Evolutionary conservation across 2,329 filamentous ascomycete species (phyloP).

Genomic region (Clarireedia paspali): DNA sequence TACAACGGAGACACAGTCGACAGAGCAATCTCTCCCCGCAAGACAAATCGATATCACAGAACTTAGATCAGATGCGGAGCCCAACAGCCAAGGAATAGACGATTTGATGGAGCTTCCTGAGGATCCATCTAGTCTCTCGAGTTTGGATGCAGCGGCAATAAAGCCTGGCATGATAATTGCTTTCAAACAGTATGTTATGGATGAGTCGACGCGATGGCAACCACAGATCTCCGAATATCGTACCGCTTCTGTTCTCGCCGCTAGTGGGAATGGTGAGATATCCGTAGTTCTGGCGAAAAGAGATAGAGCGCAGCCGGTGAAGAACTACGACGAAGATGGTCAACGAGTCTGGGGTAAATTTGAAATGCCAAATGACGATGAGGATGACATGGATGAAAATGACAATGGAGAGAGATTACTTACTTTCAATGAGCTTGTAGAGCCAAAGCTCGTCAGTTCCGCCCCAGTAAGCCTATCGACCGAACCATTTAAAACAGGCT

Average conservation of each 20-base stretch:
- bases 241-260: slow-evolving; percentile 57
- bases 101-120: slow-evolving; percentile 57
- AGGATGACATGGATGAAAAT: slow-evolving; percentile 41
- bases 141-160: slow-evolving; percentile 41
- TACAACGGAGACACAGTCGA: slow-evolving; percentile 16
- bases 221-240: slow-evolving; percentile 54
- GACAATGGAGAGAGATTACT: slow-evolving; percentile 57
- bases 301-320: slow-evolving; percentile 53
- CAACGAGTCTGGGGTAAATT: slow-evolving; percentile 70
- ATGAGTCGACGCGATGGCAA: slow-evolving; percentile 56
- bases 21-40: slow-evolving; percentile 15
- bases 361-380: slow-evolving; percentile 61
- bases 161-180: slow-evolving; percentile 56
- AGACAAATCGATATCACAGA: slow-evolving; percentile 16
- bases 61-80: slow-evolving; percentile 20
- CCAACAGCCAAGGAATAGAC: slow-evolving; percentile 30
- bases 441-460: slow-evolving; percentile 56
- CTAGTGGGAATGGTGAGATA: slow-evolving; percentile 45
- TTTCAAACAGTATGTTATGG: slow-evolving; percentile 58
- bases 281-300: slow-evolving; percentile 60
- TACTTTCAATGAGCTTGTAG: slow-evolving; percentile 54
- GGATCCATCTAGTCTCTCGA: slow-evolving; percentile 46
- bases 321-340: slow-evolving; percentile 59
- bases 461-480: slow-evolving; percentile 24
- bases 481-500: slow-evolving; percentile 1